phyloP scores from a whole-genome alignment of 495 filamentous ascomycete species.

The Aspergillus affinis region DNA sequence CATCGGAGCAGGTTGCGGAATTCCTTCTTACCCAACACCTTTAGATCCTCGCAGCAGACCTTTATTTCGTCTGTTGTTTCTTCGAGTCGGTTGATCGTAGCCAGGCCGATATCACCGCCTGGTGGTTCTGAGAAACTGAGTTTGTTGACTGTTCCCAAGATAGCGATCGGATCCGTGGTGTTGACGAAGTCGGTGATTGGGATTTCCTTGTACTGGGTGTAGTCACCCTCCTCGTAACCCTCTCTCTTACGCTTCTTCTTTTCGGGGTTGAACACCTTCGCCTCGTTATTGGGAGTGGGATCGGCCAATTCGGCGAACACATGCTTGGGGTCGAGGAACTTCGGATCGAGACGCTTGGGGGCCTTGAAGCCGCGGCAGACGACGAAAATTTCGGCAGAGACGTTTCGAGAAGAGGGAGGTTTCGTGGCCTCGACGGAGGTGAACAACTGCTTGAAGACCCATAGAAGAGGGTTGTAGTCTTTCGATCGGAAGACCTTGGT shows the following conservation, averaged over 20 bases:
- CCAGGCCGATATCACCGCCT: constrained; percentile 82
- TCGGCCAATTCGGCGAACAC: constrained; percentile 95
- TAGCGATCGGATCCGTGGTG: constrained; percentile 91
- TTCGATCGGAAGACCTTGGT: constrained; percentile 99
- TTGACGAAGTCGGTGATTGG: constrained; percentile 92
- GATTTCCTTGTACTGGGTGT: constrained; percentile 85
- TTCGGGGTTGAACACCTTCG: constrained; percentile 96
- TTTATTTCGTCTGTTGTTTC: constrained; percentile 90
- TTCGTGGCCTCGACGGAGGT: constrained; percentile 94
- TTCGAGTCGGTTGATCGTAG: constrained; percentile 82
- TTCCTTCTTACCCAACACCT: constrained; percentile 88
- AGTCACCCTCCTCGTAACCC: constrained; percentile 96
- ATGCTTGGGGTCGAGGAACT: constrained; percentile 83
- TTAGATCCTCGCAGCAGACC: constrained; percentile 82
- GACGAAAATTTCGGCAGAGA: constrained; percentile 97
- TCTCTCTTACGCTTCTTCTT: constrained; percentile 95
- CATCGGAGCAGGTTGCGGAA: constrained; percentile 92
- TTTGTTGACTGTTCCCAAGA: constrained; percentile 82
- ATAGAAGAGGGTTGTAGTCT: constrained; percentile 92
- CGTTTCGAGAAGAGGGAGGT: constrained; percentile 90
- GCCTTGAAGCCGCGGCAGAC: constrained; percentile 94
- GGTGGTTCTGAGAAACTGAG: constrained; percentile 74
- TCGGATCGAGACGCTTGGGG: constrained; percentile 87
- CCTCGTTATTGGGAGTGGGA: constrained; percentile 91
- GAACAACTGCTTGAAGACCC: constrained; percentile 98